These are phyloP conservation scores for Cladobotryum mycophilum DNA, from an alignment of 2,329 filamentous ascomycete species.

Conservation along the genomic window DNA sequence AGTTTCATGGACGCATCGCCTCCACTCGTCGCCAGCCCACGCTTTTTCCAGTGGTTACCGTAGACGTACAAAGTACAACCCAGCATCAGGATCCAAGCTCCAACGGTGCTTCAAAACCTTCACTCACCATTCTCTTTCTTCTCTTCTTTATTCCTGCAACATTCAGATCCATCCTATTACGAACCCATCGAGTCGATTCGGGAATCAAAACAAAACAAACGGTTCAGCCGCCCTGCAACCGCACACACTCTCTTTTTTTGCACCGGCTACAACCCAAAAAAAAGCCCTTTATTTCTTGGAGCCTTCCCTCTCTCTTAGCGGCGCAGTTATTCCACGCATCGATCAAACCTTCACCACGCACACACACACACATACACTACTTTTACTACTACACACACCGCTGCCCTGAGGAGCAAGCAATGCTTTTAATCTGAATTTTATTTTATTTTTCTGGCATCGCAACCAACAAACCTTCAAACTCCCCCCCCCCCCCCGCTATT, in stretches of 20 bases:
- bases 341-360: too few relatives aligned
- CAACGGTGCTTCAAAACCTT: slow-evolving; percentile 7
- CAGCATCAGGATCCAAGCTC: slow-evolving; percentile 9
- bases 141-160: background rate
- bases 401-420: slow-evolving; percentile 1
- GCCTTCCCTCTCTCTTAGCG: background rate
- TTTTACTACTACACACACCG: background rate
- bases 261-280: too few relatives aligned
- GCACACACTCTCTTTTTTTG: too few relatives aligned
- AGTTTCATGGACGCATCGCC: slow-evolving; percentile 5
- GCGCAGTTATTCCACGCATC: background rate
- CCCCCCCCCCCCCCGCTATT: background rate
- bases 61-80: slow-evolving; percentile 7
- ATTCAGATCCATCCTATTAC: background rate
- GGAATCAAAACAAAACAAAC: background rate
- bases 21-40: slow-evolving; percentile 13
- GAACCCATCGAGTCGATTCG: background rate
- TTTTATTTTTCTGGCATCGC: background rate
- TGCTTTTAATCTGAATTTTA: background rate
- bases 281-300: too few relatives aligned
- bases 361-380: too few relatives aligned
- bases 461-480: background rate
- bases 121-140: slow-evolving; percentile 7
- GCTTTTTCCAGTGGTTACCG: background rate
- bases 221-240: too few relatives aligned